Base-by-base conservation (phyloP, 1,139 yeast species). In the Geotrichum bryndzae region DNA sequence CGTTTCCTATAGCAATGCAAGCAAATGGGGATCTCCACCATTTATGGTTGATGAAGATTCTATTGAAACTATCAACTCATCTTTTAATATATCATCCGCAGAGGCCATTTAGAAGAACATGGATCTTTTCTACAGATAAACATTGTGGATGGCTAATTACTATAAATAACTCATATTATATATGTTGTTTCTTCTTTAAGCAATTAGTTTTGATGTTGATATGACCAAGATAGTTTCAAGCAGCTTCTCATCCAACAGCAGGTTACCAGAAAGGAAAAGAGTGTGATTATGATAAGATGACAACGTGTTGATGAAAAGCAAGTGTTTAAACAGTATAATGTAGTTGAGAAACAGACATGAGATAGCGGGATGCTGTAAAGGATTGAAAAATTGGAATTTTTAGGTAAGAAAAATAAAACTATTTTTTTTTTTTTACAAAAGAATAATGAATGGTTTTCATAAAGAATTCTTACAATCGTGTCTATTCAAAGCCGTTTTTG, bases 251-350 rank as follows among this genome's bases (percentile, higher is more conserved):
- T 6, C 2, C 13, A 31, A 27, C 8, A 13, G 38, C 3, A 18
- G 4, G 7, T 11, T 51, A 8, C 61, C 61, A 7, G 27, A 22
- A 8, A 2, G 25, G 8, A 38, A 29, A 8, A 46, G 45, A 6
- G n/a, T 54, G 13, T 59, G 61, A 58, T 18, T 53, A 4, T 22
- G 35, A 2, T 2, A 25, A n/a, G 58, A 59, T 41, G 61, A 59
- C 23, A 45, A 59, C 1, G 51, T 50, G 18, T 25, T 59, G 38
- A 6, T 54, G 35, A 27, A 27, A 8, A 45, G 55, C 18, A n/a
- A 23, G 3, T 53, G 54, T 8, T 8, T 27, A 2, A 35, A 45
- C 3, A 23, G 31, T 6, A 35, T 54, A 10, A 15, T 18, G 15
- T 33, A 8, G 22, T 52, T 59, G 5, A 18, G 27, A 35, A 23